Base-by-base conservation (phyloP, 2,329 filamentous ascomycete species). In the Moelleriella libera region DNA sequence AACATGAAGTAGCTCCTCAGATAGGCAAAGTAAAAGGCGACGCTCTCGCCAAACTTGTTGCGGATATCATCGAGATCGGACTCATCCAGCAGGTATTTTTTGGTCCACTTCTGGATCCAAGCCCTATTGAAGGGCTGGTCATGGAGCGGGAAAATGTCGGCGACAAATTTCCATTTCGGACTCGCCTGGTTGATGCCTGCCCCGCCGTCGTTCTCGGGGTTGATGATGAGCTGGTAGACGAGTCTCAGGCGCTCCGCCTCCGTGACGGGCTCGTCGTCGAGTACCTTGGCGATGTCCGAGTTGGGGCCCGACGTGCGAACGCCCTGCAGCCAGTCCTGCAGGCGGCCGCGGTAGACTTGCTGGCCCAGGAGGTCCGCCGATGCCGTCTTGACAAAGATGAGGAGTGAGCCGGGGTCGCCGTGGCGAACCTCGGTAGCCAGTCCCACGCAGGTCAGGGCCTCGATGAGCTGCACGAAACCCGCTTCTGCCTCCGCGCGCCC, bases 1-100 rank as follows among this genome's bases (percentile, higher is more conserved):
- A 94, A 94, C 49, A 79, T 74, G 60, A 94, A 94, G 66, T 97
- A 97, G 34, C 83, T 83, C 59, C 94, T 86, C 32, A 94, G 75
- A 60, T 97, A 97, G 40, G 89, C 88, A 62, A 95, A 97, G 68
- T 97, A 97, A 63, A 94, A 94, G 37, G 86, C 90, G 49, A 96
- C 85, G 61, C 80, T 83, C 63, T 90, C 83, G 45, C 87, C 87
- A 62, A 88, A 88, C 53, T 81, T 74, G 59, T 88, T 74, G 30
- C 84, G 78, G 52, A 94, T 88, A 44, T 78, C 74, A 58, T 85
- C 78, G n/a, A 94, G 68, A 56, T 88, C 78, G 45, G 72, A 63
- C 37, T 78, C 66, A 47, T 79, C 77, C 29, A 89, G 68, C 42
- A 82, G 72, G 51, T 83, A 83, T 61, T 84, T 85, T 45, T 74